Evolutionary conservation across 106 monocot genomes (phyloP).

Genomic region (Ottelia alismoides): DNA sequence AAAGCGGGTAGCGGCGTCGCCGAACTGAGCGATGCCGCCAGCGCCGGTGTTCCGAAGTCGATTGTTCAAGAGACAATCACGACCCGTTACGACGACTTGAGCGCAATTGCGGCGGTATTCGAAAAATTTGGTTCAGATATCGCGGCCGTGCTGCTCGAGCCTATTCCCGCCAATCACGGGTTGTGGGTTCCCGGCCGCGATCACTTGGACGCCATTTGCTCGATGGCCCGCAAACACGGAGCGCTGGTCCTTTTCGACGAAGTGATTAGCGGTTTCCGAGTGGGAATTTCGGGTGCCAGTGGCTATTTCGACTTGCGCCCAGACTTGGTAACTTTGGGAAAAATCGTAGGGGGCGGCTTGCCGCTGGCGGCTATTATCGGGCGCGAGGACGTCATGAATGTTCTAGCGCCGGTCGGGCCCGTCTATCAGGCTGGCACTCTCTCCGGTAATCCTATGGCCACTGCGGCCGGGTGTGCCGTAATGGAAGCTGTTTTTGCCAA

Average conservation of each 20-base stretch:
- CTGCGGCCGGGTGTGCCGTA: neutral
- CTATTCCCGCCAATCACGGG: too few species aligned
- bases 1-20: constrained; percentile 2
- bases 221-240: constrained; percentile 1
- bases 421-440: constrained; percentile 9
- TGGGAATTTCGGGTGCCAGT: neutral
- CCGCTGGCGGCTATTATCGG: neutral
- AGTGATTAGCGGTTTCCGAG: neutral
- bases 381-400: constrained; percentile 1
- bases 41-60: neutral
- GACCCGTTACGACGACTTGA: too few species aligned
- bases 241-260: constrained; percentile 4
- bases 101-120: too few species aligned
- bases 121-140: neutral
- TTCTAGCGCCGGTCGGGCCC: neutral
- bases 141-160: constrained; percentile 2
- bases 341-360: constrained; percentile 9
- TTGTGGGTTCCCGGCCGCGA: too few species aligned
- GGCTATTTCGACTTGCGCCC: neutral
- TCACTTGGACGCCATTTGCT: too few species aligned
- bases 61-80: too few species aligned
- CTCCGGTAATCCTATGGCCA: constrained; percentile 3
- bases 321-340: too few species aligned
- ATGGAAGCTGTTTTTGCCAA: too few species aligned
- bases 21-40: neutral